phyloP scores from a whole-genome alignment of 2,329 filamentous ascomycete species.

The Penicillium sumatraense region DNA sequence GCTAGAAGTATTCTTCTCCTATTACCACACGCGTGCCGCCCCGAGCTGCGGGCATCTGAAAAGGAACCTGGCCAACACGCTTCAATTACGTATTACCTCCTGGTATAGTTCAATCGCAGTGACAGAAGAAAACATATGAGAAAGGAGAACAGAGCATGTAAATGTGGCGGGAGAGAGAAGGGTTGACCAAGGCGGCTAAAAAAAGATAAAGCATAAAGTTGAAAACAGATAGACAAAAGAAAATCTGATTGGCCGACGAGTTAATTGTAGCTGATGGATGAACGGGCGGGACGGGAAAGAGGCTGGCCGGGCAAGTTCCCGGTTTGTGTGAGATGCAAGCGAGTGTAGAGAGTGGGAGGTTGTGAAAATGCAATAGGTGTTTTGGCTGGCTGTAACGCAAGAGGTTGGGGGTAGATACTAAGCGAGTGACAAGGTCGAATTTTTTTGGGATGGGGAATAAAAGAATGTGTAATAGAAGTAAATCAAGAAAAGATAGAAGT shows the following conservation, averaged over 20 bases:
- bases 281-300: not conserved
- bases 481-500: not conserved
- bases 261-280: not conserved
- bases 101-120: not conserved
- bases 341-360: not conserved
- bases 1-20: not conserved
- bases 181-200: not conserved
- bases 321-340: not conserved
- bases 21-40: not conserved
- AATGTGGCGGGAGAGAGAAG: no score
- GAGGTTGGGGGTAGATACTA: not conserved
- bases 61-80: no score
- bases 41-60: no score
- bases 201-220: not conserved
- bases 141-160: no score
- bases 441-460: not conserved
- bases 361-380: not conserved
- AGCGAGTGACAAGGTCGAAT: not conserved
- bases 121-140: not conserved
- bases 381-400: slow-evolving; percentile 1
- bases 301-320: not conserved
- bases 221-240: not conserved
- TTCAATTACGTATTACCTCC: not conserved
- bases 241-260: not conserved
- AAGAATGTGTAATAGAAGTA: not conserved